These are phyloP conservation scores for Suhomyces panamericanus DNA, from an alignment of 1,139 yeast species.

Conservation along the genomic window DNA sequence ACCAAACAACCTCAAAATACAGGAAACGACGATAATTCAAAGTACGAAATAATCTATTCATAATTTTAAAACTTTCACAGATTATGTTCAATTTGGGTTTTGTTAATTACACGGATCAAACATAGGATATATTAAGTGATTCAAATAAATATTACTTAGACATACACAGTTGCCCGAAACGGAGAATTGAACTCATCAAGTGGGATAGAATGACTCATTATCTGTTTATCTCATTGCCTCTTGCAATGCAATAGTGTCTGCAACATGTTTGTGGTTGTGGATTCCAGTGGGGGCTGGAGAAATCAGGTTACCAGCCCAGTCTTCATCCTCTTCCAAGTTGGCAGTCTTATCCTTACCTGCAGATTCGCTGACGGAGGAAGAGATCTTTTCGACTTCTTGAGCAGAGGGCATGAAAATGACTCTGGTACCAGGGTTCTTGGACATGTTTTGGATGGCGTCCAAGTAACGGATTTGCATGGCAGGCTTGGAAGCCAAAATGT, in stretches of 20 bases:
- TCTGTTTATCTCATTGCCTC: slow-evolving; percentile 16
- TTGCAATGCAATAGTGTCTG: slow-evolving; percentile 20
- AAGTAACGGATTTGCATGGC: slow-evolving; percentile 80
- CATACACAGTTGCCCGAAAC: not conserved
- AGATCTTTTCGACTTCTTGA: slow-evolving; percentile 40
- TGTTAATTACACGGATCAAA: no score
- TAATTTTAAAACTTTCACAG: no score
- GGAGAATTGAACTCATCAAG: not conserved
- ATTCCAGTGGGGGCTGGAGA: slow-evolving; percentile 9
- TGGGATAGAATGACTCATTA: not conserved
- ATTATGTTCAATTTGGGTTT: no score
- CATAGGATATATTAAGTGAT: no score
- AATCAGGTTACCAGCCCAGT: slow-evolving; percentile 16
- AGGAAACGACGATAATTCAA: no score
- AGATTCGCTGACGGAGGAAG: slow-evolving; percentile 12
- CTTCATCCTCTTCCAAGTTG: slow-evolving; percentile 19
- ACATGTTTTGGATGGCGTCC: slow-evolving; percentile 81
- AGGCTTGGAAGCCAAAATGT: slow-evolving; percentile 70
- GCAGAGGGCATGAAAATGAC: slow-evolving; percentile 74
- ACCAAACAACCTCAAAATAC: no score
- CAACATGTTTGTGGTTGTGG: slow-evolving; percentile 12
- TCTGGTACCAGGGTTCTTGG: slow-evolving; percentile 58
- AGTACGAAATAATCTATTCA: no score
- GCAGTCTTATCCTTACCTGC: slow-evolving; percentile 10
- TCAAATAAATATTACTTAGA: no score